Evolutionary conservation across 108 stramenopile species (phyloP), one percentile per base, ranked within the genome.

Genomic region (Hondaea fermentalgiana): DNA sequence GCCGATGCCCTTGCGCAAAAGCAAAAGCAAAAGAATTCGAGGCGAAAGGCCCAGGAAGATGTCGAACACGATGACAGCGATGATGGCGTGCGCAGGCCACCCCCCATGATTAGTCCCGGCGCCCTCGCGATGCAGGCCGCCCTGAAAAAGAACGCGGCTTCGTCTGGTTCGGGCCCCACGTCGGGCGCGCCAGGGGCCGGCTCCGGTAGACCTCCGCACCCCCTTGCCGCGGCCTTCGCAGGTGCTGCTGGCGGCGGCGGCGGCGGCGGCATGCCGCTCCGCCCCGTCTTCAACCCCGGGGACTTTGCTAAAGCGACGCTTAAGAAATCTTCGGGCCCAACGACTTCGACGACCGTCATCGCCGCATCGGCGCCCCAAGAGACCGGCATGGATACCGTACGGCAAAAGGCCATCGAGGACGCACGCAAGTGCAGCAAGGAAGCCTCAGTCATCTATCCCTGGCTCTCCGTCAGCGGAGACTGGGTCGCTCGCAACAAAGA

Each of bases 401-500:
- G 76, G 19, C 76, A 83, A 53, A 53, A 47, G 28, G 76, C 76
- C 49, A 83, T 83, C 51, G 51, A 83, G 3, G 76, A 83, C 28
- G 76, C 76, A 12, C 19, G 51, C 23, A 47, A 28, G n/a, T 83
- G 76, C 51, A 83, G 76, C n/a, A 47, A 23, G 6, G 76, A 83
- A 23, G 76, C 76, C 45, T 53, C 76, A 12, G 6, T 2, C n/a
- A 35, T 83, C 51, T 83, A 83, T 45, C 76, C 76, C 8, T 83
- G 45, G 49, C 51, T 83, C 23, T 53, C 23, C 17, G 76, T 83
- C 49, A 53, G 76, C 51, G 76, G 76, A 6, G 76, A 83, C 76
- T 83, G 76, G 76, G 76, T 83, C 2, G 76, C 76, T 0, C 45
- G 76, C n/a, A 83, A 83, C 28, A 83, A 83, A 4, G 76, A 83